Conservation (phyloP, 192 early-diverging fungal genomes). For the Pilobolus umbonatus region DNA sequence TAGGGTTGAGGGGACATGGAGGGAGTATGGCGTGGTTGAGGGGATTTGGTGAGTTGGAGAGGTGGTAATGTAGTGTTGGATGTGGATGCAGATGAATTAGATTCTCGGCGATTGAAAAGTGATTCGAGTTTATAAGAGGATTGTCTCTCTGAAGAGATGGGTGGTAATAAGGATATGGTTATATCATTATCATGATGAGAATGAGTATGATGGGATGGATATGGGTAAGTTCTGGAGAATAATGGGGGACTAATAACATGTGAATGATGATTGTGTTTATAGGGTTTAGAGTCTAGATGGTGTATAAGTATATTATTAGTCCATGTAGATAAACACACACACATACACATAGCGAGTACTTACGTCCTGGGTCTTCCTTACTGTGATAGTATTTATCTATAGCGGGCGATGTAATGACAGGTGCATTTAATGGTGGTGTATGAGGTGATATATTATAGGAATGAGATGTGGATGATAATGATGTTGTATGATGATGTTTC, state of each 20-base stretch:
- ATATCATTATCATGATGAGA: too few species aligned
- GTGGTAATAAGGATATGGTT: conserved; percentile 6
- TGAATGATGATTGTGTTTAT: too few species aligned
- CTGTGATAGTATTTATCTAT: too few species aligned
- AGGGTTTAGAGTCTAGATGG: too few species aligned
- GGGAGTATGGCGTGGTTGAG: not conserved
- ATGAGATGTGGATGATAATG: not conserved
- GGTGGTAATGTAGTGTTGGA: conserved; percentile 5
- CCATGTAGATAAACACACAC: too few species aligned
- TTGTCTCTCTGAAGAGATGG: conserved; percentile 2
- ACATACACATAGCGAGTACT: too few species aligned
- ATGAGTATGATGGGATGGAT: not conserved
- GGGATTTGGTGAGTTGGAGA: not conserved
- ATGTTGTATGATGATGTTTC: not conserved
- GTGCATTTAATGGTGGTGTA: too few species aligned
- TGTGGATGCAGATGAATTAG: not conserved
- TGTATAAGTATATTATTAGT: too few species aligned
- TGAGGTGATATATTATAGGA: too few species aligned
- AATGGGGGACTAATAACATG: not conserved
- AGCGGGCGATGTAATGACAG: too few species aligned
- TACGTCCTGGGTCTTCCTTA: too few species aligned
- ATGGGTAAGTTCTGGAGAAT: conserved; percentile 2
- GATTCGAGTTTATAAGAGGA: conserved; percentile 11
- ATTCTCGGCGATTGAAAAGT: conserved; percentile 3
- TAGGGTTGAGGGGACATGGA: not conserved